phyloP scores from a whole-genome alignment of 495 filamentous ascomycete species.

The Delitschia confertaspora region DNA sequence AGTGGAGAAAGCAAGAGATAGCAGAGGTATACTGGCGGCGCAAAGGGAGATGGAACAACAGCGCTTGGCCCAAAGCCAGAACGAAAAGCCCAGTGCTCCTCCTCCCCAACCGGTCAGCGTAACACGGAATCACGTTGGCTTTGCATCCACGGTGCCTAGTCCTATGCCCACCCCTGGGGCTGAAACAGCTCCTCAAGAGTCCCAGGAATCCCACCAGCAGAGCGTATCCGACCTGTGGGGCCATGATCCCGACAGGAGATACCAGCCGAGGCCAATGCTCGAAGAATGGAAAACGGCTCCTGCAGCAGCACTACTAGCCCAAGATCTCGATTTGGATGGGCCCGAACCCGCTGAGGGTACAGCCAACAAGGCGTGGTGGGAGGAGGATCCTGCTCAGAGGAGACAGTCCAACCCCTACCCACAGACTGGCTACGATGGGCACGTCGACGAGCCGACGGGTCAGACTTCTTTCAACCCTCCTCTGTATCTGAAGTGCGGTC shows the following conservation, averaged over 20 bases:
- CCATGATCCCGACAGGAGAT: constrained; percentile 23
- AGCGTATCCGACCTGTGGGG: constrained; percentile 24
- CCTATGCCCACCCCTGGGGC: not conserved
- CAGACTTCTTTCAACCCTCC: constrained; percentile 67
- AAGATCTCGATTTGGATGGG: constrained; percentile 31
- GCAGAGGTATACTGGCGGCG: constrained; percentile 21
- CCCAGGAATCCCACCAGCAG: constrained; percentile 21
- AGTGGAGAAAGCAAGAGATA: constrained; percentile 17
- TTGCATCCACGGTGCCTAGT: constrained; percentile 15
- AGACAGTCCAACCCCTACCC: constrained; percentile 10
- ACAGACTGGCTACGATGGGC: constrained; percentile 29
- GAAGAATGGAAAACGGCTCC: constrained; percentile 34
- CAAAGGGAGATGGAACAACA: constrained; percentile 28
- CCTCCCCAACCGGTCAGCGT: constrained; percentile 13
- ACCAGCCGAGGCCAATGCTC: constrained; percentile 25
- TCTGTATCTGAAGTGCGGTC: constrained; percentile 81
- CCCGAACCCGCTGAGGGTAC: constrained; percentile 1
- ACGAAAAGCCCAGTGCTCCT: constrained; percentile 4
- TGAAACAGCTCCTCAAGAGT: not conserved
- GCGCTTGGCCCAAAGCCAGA: constrained; percentile 18
- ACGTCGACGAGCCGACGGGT: constrained; percentile 26
- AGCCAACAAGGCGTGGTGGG: constrained; percentile 33
- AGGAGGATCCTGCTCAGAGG: constrained; percentile 21
- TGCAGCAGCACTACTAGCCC: constrained; percentile 18
- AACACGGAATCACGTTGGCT: constrained; percentile 28